Base-by-base conservation (phyloP, 1,139 yeast genomes). In the Nakaseomyces nivariensis region DNA sequence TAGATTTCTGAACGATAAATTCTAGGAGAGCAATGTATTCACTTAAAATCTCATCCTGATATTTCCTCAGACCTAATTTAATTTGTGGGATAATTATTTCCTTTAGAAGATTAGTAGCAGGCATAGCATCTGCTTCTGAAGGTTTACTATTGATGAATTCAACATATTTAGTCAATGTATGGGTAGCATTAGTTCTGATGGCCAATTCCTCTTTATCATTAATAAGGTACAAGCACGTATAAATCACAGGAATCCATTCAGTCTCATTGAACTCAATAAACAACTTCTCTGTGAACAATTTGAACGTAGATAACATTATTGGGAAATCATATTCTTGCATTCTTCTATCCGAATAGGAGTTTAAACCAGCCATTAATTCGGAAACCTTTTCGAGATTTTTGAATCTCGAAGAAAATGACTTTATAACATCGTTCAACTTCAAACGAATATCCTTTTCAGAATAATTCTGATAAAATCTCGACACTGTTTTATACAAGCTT, bases 231-330 rank as follows among this genome's bases (percentile, higher is more conserved):
- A 92, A 72, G 53, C 81, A 75, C 52, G 82, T 78, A 63, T 83
- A 77, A 37, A 92, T 54, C 3, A 94, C 61, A 2, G 97, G 97
- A 7, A 78, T 60, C 98, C 98, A 94, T 59, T 88, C 89, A 3
- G 67, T 52, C 0, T 79, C 70, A 0, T 76, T 63, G 11, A 85
- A 67, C 0, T 64, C 54, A 1, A 49, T 13, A 61, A 75, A 86
- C 3, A 69, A 58, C 0, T 63, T 66, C 54, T 87, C 95, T 56
- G 82, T 85, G 51, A 94, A 72, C 24, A 60, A 62, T 49, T 79
- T 77, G 65, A 79, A 92, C 0, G 94, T 88, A 6, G 74, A 72
- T 46, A 90, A 70, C 51, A 96, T 75, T 52, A 76, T 76, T 52
- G 82, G 92, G 65, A 83, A 92, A 67, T 94, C 95, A 42, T 86